Conservation (phyloP, 805 yeast genomes). For the Jamesozyma hellenica region DNA sequence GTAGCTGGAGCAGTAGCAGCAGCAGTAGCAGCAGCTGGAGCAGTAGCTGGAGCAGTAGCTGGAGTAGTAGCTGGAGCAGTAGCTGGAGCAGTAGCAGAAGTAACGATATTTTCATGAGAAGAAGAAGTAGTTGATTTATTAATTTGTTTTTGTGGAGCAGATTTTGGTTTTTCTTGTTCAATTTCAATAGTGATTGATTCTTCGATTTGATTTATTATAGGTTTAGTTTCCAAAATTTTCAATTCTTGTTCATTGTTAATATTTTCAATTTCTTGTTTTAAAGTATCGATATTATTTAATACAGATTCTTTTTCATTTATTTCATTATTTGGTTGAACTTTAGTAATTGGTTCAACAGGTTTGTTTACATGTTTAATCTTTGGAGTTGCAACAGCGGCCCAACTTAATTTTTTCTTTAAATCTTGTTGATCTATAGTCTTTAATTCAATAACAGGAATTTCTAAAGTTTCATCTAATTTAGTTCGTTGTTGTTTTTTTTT, state of each 20-base stretch:
- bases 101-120: not conserved
- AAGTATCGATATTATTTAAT: conserved; percentile 19
- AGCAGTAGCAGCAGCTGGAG: too few relatives aligned
- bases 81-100: too few relatives aligned
- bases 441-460: not conserved
- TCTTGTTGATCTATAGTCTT: not conserved
- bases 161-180: conserved; percentile 2
- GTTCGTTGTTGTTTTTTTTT: conserved; percentile 3
- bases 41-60: too few relatives aligned
- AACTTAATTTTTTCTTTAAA: conserved; percentile 35
- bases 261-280: conserved; percentile 30
- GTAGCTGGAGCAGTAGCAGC: conserved; percentile 4
- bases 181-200: conserved; percentile 2
- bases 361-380: conserved; percentile 30
- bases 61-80: too few relatives aligned
- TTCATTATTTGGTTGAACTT: not conserved
- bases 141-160: conserved; percentile 3
- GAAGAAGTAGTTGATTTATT: conserved; percentile 3
- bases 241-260: conserved; percentile 9
- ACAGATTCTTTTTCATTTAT: conserved; percentile 17
- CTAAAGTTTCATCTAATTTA: not conserved
- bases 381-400: conserved; percentile 66
- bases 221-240: conserved; percentile 2
- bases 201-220: conserved; percentile 3
- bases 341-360: not conserved